These are phyloP conservation scores for Pisolithus sp. DNA, from an alignment of 768 basidiomycete genomes.

Conservation along the genomic window DNA sequence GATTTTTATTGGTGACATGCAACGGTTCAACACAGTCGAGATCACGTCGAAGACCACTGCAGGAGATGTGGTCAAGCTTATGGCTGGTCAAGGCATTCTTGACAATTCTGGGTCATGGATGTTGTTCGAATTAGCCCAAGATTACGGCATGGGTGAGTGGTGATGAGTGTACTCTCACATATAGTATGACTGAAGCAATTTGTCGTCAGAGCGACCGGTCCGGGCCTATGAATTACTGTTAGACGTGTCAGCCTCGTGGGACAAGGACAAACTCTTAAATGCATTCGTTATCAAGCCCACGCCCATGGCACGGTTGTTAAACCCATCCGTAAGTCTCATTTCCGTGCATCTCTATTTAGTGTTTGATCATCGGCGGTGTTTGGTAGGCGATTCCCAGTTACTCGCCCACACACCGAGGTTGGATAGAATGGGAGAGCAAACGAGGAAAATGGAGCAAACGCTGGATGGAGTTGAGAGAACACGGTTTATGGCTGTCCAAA, in stretches of 20 bases:
- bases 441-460: slow-evolving; percentile 94
- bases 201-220: slow-evolving; percentile 72
- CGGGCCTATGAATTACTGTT: slow-evolving; percentile 79
- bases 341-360: slow-evolving; percentile 18
- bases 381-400: slow-evolving; percentile 43
- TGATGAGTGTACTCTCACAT: not conserved
- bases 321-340: slow-evolving; percentile 46
- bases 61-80: slow-evolving; percentile 60
- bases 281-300: slow-evolving; percentile 76
- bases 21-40: slow-evolving; percentile 70
- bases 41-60: slow-evolving; percentile 63
- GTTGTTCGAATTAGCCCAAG: slow-evolving; percentile 83
- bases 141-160: slow-evolving; percentile 83
- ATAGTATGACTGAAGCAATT: slow-evolving; percentile 9
- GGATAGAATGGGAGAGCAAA: slow-evolving; percentile 86
- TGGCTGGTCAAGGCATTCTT: slow-evolving; percentile 63
- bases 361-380: slow-evolving; percentile 38
- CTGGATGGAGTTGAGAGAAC: slow-evolving; percentile 82
- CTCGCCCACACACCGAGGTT: slow-evolving; percentile 44
- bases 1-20: slow-evolving; percentile 71
- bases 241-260: slow-evolving; percentile 83
- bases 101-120: slow-evolving; percentile 74
- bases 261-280: slow-evolving; percentile 75
- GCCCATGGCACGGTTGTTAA: slow-evolving; percentile 52
- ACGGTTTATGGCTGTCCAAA: slow-evolving; percentile 82